Conservation (phyloP, 148 eudicot genomes). For the Cornus controversa region DNA sequence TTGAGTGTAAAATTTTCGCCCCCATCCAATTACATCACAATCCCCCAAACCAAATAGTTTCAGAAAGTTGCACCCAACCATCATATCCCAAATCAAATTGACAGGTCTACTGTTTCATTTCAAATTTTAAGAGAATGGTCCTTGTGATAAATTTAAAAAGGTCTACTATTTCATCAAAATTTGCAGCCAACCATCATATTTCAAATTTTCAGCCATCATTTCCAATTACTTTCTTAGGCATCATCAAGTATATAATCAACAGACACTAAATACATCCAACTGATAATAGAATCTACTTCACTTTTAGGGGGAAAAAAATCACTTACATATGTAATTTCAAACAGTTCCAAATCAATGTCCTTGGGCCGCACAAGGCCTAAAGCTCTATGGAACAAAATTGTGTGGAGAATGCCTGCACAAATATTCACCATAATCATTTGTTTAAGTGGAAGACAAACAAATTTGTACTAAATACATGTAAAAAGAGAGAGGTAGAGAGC, state of each 20-base stretch:
- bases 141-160: too few species aligned
- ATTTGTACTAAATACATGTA: neutral
- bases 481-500: too few species aligned
- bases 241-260: neutral
- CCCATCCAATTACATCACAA: conserved; percentile 3
- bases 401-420: conserved; percentile 87
- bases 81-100: neutral
- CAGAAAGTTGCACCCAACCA: conserved; percentile 10
- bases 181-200: too few species aligned
- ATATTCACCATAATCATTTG: conserved; percentile 18
- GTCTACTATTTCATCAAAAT: too few species aligned
- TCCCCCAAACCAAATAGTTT: neutral
- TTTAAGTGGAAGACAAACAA: neutral
- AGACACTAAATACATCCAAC: neutral
- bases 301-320: neutral
- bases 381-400: conserved; percentile 91
- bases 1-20: neutral
- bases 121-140: too few species aligned
- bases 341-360: conserved; percentile 90
- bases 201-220: neutral
- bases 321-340: conserved; percentile 93
- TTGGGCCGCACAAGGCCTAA: conserved; percentile 71
- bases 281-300: neutral
- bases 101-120: neutral
- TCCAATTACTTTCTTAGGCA: neutral